Conservation (phyloP, 805 yeast species). For the Aciculoconidium aculeatum region DNA sequence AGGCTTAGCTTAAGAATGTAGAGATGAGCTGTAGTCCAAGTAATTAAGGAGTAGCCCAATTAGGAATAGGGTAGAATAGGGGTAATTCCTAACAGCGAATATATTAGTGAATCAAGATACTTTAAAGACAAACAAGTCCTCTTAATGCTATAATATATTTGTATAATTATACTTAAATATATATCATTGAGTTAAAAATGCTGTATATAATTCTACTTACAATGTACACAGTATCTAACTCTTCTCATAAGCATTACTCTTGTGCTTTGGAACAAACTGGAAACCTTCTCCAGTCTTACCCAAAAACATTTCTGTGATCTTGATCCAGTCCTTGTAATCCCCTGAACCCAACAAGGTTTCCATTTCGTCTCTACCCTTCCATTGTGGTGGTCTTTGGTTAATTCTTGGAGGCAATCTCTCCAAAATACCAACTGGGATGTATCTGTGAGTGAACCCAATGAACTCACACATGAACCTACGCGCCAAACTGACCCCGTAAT, state of each 20-base stretch:
- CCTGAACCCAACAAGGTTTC: conserved; percentile 84
- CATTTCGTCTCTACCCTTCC: conserved; percentile 89
- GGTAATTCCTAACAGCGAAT: too few relatives aligned
- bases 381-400: conserved; percentile 89
- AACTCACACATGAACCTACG: conserved; percentile 93
- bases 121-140: too few relatives aligned
- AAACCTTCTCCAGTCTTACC: conserved; percentile 79
- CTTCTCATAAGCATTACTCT: conserved; percentile 70
- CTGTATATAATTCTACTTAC: background rate
- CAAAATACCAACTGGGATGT: conserved; percentile 88
- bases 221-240: too few relatives aligned
- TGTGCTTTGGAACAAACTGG: conserved; percentile 87
- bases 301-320: conserved; percentile 88
- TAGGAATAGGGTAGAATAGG: too few relatives aligned
- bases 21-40: too few relatives aligned
- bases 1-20: too few relatives aligned
- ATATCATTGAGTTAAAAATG: too few relatives aligned
- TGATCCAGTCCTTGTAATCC: conserved; percentile 93
- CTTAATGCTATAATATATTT: too few relatives aligned
- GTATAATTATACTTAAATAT: too few relatives aligned
- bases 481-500: conserved; percentile 81
- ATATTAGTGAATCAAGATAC: too few relatives aligned
- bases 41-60: too few relatives aligned
- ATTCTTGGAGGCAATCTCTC: conserved; percentile 83
- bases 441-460: conserved; percentile 88